Base-by-base conservation (phyloP, 2,329 filamentous ascomycete species). In the Nemania serpens region DNA sequence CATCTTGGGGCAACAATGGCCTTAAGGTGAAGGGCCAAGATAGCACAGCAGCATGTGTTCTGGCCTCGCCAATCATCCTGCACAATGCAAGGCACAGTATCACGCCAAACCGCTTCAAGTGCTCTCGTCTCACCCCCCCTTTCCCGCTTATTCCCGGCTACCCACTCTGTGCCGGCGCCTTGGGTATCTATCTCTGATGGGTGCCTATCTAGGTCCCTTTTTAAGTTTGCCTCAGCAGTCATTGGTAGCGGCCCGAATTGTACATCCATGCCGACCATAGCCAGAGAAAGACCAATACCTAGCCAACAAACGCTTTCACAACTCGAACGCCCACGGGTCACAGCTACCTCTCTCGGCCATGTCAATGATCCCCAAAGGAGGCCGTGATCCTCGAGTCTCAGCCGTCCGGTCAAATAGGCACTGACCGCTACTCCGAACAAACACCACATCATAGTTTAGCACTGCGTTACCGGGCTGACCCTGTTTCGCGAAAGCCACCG, bases 71-170 rank as follows among this genome's bases (percentile, higher is more conserved):
- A 65, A 65, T 65, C 63, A 65, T 58, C 33, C 60, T 55, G 60
- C 63, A 58, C 53, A 54, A 63, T 65, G 63, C 63, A 65, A 65
- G 63, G 63, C 63, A 65, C 63, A 58, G 63, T 59, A 53, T 52
- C 48, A 65, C 59, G 25, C 62, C 53, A 58, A 51, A 54, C 33
- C 36, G n/a, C 60, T 34, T 54, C 57, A n/a, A 55, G 57, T 63
- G 53, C 55, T 63, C 59, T 53, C 46, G 59, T 63, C 63, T 60
- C 42, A 64, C 62, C 45, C 33, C 48, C 47, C 42, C 36, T 39
- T 51, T 42, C 45, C 55, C 59, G 56, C 59, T 58, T 58, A 58
- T 39, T 33, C 55, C 56, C 53, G 53, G 37, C 58, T 52, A 33
- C 55, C 15, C 37, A 25, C 46, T 45, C 36, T 13, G 37, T 42